Conservation (phyloP, 164 flowering plant species). For the Aristolochia contorta region DNA sequence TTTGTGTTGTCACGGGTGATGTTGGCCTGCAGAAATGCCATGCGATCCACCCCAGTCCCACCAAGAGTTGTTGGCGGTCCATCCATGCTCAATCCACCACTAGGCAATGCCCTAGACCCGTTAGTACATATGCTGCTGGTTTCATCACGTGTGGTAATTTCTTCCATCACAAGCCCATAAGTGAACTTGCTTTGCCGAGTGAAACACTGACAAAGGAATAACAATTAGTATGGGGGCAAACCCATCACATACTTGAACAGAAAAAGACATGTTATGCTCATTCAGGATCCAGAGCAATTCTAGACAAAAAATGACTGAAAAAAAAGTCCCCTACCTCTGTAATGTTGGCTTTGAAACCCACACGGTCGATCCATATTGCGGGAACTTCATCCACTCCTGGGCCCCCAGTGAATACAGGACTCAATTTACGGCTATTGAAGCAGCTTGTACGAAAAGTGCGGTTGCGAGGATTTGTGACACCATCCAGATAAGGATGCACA, state of each 20-base stretch:
- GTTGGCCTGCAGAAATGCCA: conserved; percentile 90
- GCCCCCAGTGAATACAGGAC: conserved; percentile 98
- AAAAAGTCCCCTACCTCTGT: conserved; percentile 58
- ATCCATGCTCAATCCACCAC: conserved; percentile 87
- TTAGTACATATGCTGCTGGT: conserved; percentile 72
- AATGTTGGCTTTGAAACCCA: conserved; percentile 85
- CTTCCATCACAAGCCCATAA: conserved; percentile 96
- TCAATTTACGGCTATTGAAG: conserved; percentile 91
- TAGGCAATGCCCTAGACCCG: conserved; percentile 88
- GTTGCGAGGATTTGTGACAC: conserved; percentile 67
- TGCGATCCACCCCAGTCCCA: conserved; percentile 87
- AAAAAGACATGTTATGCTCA: too few relatives aligned
- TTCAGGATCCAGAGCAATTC: too few relatives aligned
- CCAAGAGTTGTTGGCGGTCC: conserved; percentile 99
- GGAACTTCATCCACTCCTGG: conserved; percentile 98
- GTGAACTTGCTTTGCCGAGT: conserved; percentile 95
- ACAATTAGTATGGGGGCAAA: conserved; percentile 1
- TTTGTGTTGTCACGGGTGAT: conserved; percentile 93
- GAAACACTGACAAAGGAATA: conserved; percentile 47
- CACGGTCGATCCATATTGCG: conserved; percentile 95
- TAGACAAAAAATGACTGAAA: background rate
- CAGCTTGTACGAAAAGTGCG: conserved; percentile 78
- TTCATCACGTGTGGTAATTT: conserved; percentile 95
- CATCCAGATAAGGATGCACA: conserved; percentile 93
- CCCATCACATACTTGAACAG: too few relatives aligned